Conservation (phyloP, 2,329 filamentous ascomycete genomes). For the Xylariaceae sp. region DNA sequence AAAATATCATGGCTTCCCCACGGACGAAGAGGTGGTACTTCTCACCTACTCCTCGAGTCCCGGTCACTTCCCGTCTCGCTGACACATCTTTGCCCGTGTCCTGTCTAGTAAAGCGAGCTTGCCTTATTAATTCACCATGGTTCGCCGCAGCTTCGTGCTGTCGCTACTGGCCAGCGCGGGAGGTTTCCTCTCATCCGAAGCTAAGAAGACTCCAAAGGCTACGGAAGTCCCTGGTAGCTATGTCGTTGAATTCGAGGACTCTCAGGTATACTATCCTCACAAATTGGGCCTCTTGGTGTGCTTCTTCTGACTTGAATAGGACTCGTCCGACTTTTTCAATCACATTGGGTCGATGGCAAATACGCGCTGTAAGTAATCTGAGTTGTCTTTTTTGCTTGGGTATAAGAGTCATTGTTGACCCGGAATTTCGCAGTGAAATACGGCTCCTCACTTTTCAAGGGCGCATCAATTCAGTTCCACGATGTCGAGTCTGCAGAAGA, state of each 20-base stretch:
- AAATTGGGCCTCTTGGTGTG: too few species aligned
- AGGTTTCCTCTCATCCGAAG: slow-evolving; percentile 33
- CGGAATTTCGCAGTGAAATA: slow-evolving; percentile 47
- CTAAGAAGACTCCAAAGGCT: slow-evolving; percentile 28
- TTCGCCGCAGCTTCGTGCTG: slow-evolving; percentile 36
- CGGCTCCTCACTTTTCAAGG: slow-evolving; percentile 60
- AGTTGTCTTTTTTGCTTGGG: not conserved
- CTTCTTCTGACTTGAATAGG: slow-evolving; percentile 39
- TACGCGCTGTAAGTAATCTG: slow-evolving; percentile 45
- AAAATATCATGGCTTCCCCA: slow-evolving; percentile 21
- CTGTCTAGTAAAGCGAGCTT: slow-evolving; percentile 10
- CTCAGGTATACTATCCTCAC: slow-evolving; percentile 49
- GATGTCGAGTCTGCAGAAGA: slow-evolving; percentile 53
- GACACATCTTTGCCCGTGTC: slow-evolving; percentile 20
- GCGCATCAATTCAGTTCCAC: slow-evolving; percentile 60
- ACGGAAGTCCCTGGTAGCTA: slow-evolving; percentile 54
- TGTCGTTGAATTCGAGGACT: slow-evolving; percentile 61
- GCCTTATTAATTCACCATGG: slow-evolving; percentile 33
- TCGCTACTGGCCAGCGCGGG: slow-evolving; percentile 38
- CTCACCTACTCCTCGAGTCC: slow-evolving; percentile 14
- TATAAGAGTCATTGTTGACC: not conserved
- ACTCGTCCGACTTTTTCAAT: slow-evolving; percentile 49
- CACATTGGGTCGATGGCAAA: slow-evolving; percentile 49
- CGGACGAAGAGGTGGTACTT: not conserved
- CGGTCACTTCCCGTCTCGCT: slow-evolving; percentile 11